Evolutionary conservation across 164 flowering plant species (phyloP), one percentile per base, ranked within the genome.

Genomic region (Buxus sempervirens): DNA sequence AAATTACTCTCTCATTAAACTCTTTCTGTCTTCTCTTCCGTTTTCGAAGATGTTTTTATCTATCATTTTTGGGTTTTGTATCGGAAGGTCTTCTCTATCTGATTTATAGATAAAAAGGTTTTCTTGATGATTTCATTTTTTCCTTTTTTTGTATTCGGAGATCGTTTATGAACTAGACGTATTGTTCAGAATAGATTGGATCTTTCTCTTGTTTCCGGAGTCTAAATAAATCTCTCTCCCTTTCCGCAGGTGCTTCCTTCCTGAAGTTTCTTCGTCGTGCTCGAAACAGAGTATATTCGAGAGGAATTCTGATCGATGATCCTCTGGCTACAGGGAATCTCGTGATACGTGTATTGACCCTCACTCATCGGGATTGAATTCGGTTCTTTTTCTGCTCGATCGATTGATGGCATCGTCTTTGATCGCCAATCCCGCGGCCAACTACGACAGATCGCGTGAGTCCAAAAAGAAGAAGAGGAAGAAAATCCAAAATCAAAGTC

Each of bases 381-480:
- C 27, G 18, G 41, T 70, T 45, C 16, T 13, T n/a, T 45, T 41
- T 19, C 25, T 15, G 3, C 27, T 23, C 12, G 1, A 18, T 54
- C 19, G 32, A 32, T 64, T 15, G 54, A 70, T 60, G 76, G 68
- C 67, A 21, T 58, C 76, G 24, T 41, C 70, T 45, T 27, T 60
- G 63, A 60, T 68, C 54, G 60, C 63, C 42, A 78, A 72, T 69
- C 62, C 32, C 20, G 67, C 60, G 4, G 36, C 57, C 32, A 59
- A 10, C 18, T 42, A 56, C 51, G 64, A 61, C 15, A 74, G 63
- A 72, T 41, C 62, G 6, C 12, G 68, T 42, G 75, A 74, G 26
- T 63, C 71, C 19, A 75, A 68, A 65, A 63, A 36, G 58, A 67
- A 28, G 68, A 73, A 41, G 54, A 75, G 57, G 68, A 75, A 64